Evolutionary conservation across 441 rosid genomes (phyloP).

Genomic region (Gossypium schwendimanii): DNA sequence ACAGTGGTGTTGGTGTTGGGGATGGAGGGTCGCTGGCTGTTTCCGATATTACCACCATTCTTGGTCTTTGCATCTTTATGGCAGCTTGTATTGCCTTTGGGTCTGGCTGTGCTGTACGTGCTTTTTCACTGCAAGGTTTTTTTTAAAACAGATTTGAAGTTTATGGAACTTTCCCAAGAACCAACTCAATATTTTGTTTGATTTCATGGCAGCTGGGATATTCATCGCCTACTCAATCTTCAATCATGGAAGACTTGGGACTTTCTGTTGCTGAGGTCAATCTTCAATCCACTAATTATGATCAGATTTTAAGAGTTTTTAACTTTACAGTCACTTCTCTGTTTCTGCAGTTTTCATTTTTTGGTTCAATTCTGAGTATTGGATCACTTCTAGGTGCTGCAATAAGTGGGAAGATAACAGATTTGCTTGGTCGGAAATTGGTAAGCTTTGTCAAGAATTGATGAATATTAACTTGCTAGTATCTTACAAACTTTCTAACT

Average conservation of each 20-base stretch:
- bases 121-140: not conserved
- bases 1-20: not conserved
- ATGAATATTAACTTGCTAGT: not conserved
- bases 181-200: not conserved
- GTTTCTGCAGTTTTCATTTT: conserved; percentile 30
- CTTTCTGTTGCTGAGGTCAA: conserved; percentile 34
- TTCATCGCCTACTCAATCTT: conserved; percentile 40
- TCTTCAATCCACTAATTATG: not conserved
- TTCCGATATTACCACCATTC: conserved; percentile 23
- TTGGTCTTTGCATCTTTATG: conserved; percentile 40
- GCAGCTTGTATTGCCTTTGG: conserved; percentile 41
- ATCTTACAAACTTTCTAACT: not conserved
- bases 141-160: not conserved
- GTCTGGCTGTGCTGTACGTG: conserved; percentile 52
- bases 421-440: conserved; percentile 29
- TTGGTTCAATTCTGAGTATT: conserved; percentile 28
- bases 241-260: conserved; percentile 39
- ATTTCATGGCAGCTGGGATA: conserved; percentile 31
- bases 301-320: not conserved
- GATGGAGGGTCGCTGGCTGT: not conserved
- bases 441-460: conserved; percentile 17
- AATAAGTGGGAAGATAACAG: conserved; percentile 27
- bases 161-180: not conserved
- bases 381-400: conserved; percentile 33
- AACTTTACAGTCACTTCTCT: not conserved